phyloP scores from a whole-genome alignment of 768 basidiomycete species.

The Tricholoma hemisulphureum region DNA sequence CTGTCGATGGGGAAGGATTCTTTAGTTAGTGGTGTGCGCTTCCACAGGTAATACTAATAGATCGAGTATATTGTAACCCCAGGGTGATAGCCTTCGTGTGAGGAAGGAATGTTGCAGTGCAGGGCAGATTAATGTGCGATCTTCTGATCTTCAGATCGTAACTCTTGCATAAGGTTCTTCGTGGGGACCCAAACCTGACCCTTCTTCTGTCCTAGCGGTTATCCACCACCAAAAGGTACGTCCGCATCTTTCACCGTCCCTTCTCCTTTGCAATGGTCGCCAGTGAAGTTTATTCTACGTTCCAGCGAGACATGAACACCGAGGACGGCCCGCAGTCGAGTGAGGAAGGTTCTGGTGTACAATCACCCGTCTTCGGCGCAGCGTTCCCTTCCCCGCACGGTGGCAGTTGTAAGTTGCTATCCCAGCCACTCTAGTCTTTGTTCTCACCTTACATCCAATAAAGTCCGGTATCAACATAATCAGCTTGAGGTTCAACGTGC shows the following conservation, averaged over 20 bases:
- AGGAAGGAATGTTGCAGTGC: constrained; percentile 5
- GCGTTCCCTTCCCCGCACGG: constrained; percentile 45
- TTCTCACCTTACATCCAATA: constrained; percentile 46
- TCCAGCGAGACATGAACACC: constrained; percentile 47
- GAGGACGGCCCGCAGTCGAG: constrained; percentile 72
- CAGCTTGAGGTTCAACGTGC: constrained; percentile 48
- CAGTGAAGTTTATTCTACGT: constrained; percentile 53
- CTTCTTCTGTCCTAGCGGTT: constrained; percentile 40
- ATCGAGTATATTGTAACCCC: constrained; percentile 1
- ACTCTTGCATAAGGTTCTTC: constrained; percentile 34
- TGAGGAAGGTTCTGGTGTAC: constrained; percentile 74
- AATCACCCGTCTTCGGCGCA: constrained; percentile 65
- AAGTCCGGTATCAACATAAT: constrained; percentile 67
- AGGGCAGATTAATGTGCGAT: constrained; percentile 25
- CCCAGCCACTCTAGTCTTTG: constrained; percentile 42
- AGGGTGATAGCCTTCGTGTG: constrained; percentile 7
- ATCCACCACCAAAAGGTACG: constrained; percentile 28
- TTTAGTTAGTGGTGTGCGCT: background rate
- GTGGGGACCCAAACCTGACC: constrained; percentile 45
- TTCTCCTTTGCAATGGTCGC: constrained; percentile 51
- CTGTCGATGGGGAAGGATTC: background rate
- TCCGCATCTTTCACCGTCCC: constrained; percentile 24
- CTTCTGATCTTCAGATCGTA: constrained; percentile 38
- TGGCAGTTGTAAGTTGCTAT: constrained; percentile 58
- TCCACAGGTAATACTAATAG: background rate